These are phyloP conservation scores for Fraxinus quadrangulata DNA, from an alignment of 257 asterid genomes.

Conservation along the genomic window DNA sequence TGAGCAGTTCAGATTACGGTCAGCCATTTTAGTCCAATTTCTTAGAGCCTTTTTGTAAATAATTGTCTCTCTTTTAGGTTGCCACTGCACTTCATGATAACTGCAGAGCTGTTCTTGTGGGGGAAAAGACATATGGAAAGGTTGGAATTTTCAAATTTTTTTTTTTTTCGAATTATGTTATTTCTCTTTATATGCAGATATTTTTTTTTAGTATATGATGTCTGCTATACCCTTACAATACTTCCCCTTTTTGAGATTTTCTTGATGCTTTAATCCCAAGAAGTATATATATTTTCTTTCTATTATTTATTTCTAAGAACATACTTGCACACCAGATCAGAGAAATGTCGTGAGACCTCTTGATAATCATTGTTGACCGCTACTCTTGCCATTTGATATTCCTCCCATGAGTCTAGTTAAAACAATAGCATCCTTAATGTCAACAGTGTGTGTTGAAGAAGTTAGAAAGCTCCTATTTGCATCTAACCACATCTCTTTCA, in stretches of 20 bases:
- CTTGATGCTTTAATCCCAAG: not conserved
- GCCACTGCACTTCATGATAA: slow-evolving; percentile 99
- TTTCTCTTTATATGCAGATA: not conserved
- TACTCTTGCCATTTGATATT: slow-evolving; percentile 1
- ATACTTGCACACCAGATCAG: not conserved
- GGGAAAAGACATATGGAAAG: slow-evolving; percentile 97
- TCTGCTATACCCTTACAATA: not conserved
- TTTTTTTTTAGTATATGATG: not conserved
- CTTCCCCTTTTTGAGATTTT: not conserved
- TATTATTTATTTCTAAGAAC: not conserved
- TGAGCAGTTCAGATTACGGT: slow-evolving; percentile 48
- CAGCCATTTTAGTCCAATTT: slow-evolving; percentile 19
- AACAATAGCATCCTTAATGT: not conserved
- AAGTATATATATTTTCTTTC: not conserved
- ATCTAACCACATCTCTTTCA: not conserved
- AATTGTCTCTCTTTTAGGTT: slow-evolving; percentile 59
- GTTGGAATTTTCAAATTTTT: slow-evolving; percentile 37
- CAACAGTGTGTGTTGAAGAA: slow-evolving; percentile 10
- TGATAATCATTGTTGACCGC: not conserved
- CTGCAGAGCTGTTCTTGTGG: slow-evolving; percentile 96
- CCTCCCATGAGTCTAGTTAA: slow-evolving; percentile 1
- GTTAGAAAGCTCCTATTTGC: not conserved
- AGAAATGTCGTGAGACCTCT: slow-evolving; percentile 14
- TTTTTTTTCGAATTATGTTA: not conserved
- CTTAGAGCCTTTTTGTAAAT: slow-evolving; percentile 17